Evolutionary conservation across 1,284 basidiomycete species (phyloP).

Genomic region (Pyrrhoderma noxium): DNA sequence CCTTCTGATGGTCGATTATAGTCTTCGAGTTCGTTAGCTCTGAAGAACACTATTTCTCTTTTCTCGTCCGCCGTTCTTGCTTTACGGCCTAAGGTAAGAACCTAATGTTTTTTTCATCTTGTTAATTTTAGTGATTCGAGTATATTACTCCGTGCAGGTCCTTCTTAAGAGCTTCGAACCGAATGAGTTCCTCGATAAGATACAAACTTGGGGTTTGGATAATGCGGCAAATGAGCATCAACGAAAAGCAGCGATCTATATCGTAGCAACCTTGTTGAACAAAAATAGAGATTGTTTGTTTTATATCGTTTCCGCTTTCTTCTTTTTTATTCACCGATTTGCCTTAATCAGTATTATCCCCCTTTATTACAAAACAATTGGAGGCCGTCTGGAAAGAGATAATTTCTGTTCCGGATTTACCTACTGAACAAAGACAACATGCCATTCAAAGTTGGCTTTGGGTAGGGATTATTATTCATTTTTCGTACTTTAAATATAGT

Average conservation of each 20-base stretch:
- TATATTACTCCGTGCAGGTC: conserved; percentile 2
- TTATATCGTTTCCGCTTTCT: conserved; percentile 21
- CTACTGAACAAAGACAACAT: conserved; percentile 38
- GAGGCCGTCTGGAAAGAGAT: conserved; percentile 41
- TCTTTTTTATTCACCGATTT: background rate
- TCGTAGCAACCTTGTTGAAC: conserved; percentile 12
- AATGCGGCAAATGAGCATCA: conserved; percentile 3
- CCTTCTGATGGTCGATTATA: conserved; percentile 31
- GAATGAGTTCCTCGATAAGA: background rate
- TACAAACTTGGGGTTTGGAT: conserved; percentile 12
- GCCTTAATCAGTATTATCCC: conserved; percentile 35
- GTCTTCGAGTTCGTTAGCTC: conserved; percentile 28
- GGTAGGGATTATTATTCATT: conserved; percentile 36
- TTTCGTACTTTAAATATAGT: background rate
- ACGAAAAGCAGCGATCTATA: conserved; percentile 7
- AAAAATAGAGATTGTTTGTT: conserved; percentile 14
- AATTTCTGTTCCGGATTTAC: conserved; percentile 29
- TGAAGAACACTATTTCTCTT: conserved; percentile 57
- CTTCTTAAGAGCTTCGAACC: conserved; percentile 6
- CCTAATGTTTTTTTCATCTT: background rate
- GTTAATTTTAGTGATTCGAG: background rate
- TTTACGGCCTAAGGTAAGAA: conserved; percentile 55
- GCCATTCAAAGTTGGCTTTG: conserved; percentile 64
- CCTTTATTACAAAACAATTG: conserved; percentile 39
- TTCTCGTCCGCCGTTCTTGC: conserved; percentile 60